phyloP scores from a whole-genome alignment of 2,329 filamentous ascomycete species.

The Pseudogymnoascus sp. region DNA sequence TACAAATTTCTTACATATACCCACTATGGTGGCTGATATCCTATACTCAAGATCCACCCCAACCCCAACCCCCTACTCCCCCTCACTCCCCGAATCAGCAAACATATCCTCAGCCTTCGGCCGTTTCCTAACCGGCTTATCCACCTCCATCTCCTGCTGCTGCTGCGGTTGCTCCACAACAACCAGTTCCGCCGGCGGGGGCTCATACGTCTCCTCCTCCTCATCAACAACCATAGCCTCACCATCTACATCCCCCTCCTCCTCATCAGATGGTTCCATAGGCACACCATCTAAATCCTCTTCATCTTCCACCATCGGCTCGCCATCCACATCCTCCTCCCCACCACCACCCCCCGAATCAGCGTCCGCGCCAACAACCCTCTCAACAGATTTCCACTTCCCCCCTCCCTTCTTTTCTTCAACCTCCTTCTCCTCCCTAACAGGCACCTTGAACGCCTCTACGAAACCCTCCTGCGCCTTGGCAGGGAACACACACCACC shows the following conservation, averaged over 20 bases:
- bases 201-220: constrained; percentile 32
- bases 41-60: not conserved
- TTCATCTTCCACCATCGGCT: constrained; percentile 28
- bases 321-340: constrained; percentile 37
- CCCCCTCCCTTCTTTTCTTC: constrained; percentile 34
- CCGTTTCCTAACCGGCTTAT: constrained; percentile 41
- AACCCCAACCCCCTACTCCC: not conserved
- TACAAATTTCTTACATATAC: not conserved
- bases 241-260: constrained; percentile 33
- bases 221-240: constrained; percentile 39
- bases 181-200: constrained; percentile 15
- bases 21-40: not conserved
- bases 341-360: constrained; percentile 26
- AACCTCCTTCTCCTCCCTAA: constrained; percentile 28
- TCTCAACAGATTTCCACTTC: constrained; percentile 29
- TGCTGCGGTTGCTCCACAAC: not conserved
- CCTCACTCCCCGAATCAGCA: constrained; percentile 57
- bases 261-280: constrained; percentile 36
- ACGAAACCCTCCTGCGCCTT: constrained; percentile 65
- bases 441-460: constrained; percentile 44
- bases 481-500: constrained; percentile 64
- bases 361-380: constrained; percentile 29
- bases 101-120: constrained; percentile 82
- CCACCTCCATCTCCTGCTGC: not conserved
- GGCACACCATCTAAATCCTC: constrained; percentile 33